phyloP scores from a whole-genome alignment of 1,284 basidiomycete species.

The Naganishia sp. region DNA sequence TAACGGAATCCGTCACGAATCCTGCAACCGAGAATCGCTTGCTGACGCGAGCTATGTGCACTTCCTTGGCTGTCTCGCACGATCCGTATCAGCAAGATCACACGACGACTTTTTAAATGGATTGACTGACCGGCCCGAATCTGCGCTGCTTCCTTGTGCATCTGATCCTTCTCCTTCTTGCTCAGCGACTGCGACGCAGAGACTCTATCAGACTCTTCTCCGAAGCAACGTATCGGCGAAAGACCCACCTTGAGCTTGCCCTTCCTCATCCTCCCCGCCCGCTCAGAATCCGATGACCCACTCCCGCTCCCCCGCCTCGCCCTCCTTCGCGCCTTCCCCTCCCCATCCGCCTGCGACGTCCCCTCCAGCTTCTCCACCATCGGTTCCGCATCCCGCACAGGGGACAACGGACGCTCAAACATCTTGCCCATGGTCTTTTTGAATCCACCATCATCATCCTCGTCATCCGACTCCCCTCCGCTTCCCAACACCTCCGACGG shows the following conservation, averaged over 20 bases:
- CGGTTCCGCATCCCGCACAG: background rate
- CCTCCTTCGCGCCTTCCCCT: background rate
- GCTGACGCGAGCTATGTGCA: constrained; percentile 17
- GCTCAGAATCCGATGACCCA: constrained; percentile 3
- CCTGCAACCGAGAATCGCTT: constrained; percentile 17
- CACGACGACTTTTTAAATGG: background rate
- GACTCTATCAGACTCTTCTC: background rate
- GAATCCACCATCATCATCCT: constrained; percentile 9
- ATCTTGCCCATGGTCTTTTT: constrained; percentile 16
- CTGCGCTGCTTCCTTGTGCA: constrained; percentile 21
- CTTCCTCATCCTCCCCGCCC: constrained; percentile 1
- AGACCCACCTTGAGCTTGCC: constrained; percentile 4
- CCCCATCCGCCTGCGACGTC: background rate
- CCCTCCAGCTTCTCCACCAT: background rate
- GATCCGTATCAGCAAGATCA: background rate
- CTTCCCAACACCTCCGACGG: background rate
- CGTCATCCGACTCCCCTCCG: background rate
- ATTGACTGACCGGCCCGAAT: constrained; percentile 18
- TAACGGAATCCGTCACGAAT: constrained; percentile 8
- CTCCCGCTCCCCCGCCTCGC: background rate
- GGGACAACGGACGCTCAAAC: background rate
- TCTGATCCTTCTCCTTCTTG: constrained; percentile 17
- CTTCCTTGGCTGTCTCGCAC: constrained; percentile 15
- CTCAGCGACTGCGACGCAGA: background rate
- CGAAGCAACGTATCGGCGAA: too few relatives aligned